phyloP scores from a whole-genome alignment of 345 rosid species.

The Garcia nutans region DNA sequence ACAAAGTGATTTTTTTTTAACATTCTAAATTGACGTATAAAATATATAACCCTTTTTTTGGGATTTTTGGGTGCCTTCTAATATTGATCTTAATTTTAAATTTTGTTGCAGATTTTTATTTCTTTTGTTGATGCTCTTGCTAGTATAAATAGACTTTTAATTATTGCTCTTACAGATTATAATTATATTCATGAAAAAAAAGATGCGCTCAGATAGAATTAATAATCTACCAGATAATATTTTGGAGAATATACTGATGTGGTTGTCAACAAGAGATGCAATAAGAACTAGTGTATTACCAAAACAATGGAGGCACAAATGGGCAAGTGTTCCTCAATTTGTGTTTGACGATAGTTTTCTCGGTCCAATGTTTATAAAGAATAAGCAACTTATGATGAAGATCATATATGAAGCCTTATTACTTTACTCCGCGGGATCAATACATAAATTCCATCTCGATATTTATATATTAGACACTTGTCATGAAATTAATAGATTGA shows the following conservation, averaged over 20 bases:
- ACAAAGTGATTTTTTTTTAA: no score
- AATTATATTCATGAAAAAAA: no score
- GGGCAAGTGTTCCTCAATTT: constrained; percentile 9
- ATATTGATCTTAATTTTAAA: no score
- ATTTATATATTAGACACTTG: constrained; percentile 1
- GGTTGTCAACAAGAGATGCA: constrained; percentile 13
- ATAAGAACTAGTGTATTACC: constrained; percentile 7
- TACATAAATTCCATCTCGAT: not conserved
- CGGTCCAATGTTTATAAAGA: no score
- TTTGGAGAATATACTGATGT: not conserved
- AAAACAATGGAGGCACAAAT: constrained; percentile 11
- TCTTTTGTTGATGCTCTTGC: no score
- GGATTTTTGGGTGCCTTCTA: no score
- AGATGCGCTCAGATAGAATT: not conserved
- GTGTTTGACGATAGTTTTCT: constrained; percentile 7
- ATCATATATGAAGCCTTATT: not conserved
- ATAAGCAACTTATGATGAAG: not conserved
- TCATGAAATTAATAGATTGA: constrained; percentile 10
- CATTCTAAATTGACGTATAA: no score
- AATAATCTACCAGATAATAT: constrained; percentile 2
- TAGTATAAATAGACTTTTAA: no score
- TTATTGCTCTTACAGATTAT: no score
- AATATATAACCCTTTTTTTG: no score
- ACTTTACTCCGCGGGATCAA: not conserved
- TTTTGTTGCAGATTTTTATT: no score